A percentile compares a stretch with the other conserved stretches of the same genome.
phyloP scores from a whole-genome alignment of 495 filamentous ascomycete genomes.

The Annulohypoxylon moriforme region DNA sequence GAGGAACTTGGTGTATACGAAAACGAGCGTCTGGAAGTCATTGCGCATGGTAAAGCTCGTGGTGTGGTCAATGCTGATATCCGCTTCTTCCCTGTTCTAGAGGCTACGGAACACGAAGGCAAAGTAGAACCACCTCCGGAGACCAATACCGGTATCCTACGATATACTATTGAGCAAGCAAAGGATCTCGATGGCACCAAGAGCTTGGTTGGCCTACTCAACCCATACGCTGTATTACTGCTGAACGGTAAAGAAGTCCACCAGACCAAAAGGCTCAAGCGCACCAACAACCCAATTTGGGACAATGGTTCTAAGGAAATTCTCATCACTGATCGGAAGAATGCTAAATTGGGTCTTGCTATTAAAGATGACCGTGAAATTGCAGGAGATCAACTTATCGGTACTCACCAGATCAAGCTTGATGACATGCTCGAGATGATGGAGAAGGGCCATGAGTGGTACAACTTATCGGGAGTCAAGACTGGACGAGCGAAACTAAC shows the following conservation, averaged over 20 bases:
- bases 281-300: conserved; percentile 96
- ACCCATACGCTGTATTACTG: conserved; percentile 86
- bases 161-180: conserved; percentile 92
- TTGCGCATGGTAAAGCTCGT: conserved; percentile 82
- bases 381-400: conserved; percentile 82
- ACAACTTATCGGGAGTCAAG: conserved; percentile 83
- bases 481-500: conserved; percentile 88
- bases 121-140: conserved; percentile 83
- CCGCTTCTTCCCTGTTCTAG: conserved; percentile 93
- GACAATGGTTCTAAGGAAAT: conserved; percentile 90
- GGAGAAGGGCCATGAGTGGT: conserved; percentile 96
- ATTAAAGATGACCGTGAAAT: conserved; percentile 96
- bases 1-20: conserved; percentile 81
- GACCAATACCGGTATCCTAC: conserved; percentile 89
- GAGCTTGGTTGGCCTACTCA: conserved; percentile 88
- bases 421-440: conserved; percentile 92
- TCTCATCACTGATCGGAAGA: conserved; percentile 91
- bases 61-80: conserved; percentile 84
- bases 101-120: conserved; percentile 77
- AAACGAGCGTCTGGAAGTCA: conserved; percentile 84
- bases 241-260: conserved; percentile 92
- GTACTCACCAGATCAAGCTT: conserved; percentile 92
- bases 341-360: conserved; percentile 85
- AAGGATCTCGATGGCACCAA: conserved; percentile 94
- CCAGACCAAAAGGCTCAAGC: conserved; percentile 86